Evolutionary conservation across 805 yeast genomes (phyloP).

Genomic region (Wickerhamiella parazyma): DNA sequence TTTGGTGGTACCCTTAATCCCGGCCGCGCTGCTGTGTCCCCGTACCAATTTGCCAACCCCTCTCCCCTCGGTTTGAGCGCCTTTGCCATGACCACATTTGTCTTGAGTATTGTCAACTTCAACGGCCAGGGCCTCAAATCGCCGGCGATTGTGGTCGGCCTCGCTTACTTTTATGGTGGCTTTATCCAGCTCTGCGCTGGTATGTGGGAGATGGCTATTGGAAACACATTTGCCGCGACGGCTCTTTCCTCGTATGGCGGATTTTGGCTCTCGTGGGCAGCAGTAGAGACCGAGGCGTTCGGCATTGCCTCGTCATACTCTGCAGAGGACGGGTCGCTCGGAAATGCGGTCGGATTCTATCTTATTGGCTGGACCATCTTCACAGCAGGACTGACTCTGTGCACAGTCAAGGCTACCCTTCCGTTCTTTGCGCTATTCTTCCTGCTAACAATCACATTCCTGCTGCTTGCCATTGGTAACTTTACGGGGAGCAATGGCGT

Average conservation of each 20-base stretch:
- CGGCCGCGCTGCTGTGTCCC: slow-evolving; percentile 45
- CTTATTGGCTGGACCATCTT: slow-evolving; percentile 51
- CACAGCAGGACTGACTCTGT: slow-evolving; percentile 38
- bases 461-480: slow-evolving; percentile 40
- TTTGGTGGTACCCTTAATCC: slow-evolving; percentile 72
- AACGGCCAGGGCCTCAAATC: slow-evolving; percentile 38
- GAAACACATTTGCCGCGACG: slow-evolving; percentile 55
- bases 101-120: slow-evolving; percentile 41
- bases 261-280: slow-evolving; percentile 55
- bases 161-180: slow-evolving; percentile 54
- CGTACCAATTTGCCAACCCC: slow-evolving; percentile 49
- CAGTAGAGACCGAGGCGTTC: slow-evolving; percentile 45
- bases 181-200: slow-evolving; percentile 47
- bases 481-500: slow-evolving; percentile 18
- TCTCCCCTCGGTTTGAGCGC: slow-evolving; percentile 52
- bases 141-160: slow-evolving; percentile 43
- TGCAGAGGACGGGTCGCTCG: slow-evolving; percentile 22
- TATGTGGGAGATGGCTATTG: slow-evolving; percentile 49
- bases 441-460: slow-evolving; percentile 39
- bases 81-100: slow-evolving; percentile 51
- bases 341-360: slow-evolving; percentile 45
- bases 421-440: slow-evolving; percentile 47
- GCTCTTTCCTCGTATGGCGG: slow-evolving; percentile 54
- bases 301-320: slow-evolving; percentile 45
- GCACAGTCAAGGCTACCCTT: slow-evolving; percentile 52